These are phyloP conservation scores for Dryadomyces quercus-mongolicae DNA, from an alignment of 2,329 filamentous ascomycete species.

Conservation along the genomic window DNA sequence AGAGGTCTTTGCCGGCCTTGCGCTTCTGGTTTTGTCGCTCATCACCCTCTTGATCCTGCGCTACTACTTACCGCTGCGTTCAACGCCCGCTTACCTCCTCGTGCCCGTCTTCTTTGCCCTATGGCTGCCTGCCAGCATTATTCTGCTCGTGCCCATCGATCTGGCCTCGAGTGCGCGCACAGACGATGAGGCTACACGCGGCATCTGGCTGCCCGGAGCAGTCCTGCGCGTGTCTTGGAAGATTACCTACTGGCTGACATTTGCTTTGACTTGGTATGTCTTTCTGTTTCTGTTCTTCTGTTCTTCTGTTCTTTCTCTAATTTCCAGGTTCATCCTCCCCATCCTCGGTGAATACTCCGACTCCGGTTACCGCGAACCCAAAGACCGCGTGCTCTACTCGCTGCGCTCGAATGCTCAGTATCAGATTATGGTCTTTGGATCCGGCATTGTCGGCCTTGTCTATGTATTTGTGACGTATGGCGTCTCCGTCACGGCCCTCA, in stretches of 20 bases:
- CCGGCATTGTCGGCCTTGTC: slow-evolving; percentile 58
- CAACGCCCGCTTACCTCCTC: slow-evolving; percentile 79
- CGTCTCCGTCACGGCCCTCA: slow-evolving; percentile 59
- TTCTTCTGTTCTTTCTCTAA: slow-evolving; percentile 2
- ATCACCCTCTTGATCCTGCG: slow-evolving; percentile 75
- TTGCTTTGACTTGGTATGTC: slow-evolving; percentile 75
- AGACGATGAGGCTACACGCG: slow-evolving; percentile 57
- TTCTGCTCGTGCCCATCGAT: slow-evolving; percentile 90
- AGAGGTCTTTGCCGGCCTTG: slow-evolving; percentile 61
- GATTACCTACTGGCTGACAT: slow-evolving; percentile 95
- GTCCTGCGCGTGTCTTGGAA: slow-evolving; percentile 82
- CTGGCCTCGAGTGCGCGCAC: slow-evolving; percentile 73
- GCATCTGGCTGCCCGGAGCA: slow-evolving; percentile 75
- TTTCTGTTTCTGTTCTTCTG: background rate
- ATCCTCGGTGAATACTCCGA: slow-evolving; percentile 91
- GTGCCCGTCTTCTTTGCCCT: slow-evolving; percentile 94
- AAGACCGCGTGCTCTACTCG: slow-evolving; percentile 70
- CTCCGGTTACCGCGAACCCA: slow-evolving; percentile 80
- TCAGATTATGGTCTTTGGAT: slow-evolving; percentile 65
- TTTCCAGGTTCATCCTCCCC: slow-evolving; percentile 71
- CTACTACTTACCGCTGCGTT: slow-evolving; percentile 80
- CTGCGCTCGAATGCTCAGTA: slow-evolving; percentile 81
- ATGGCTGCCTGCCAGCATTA: slow-evolving; percentile 79
- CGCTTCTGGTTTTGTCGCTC: slow-evolving; percentile 61
- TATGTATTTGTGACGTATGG: slow-evolving; percentile 77